Evolutionary conservation across 371 early-diverging fungal genomes (phyloP).

Genomic region (Mortierella polycephala): DNA sequence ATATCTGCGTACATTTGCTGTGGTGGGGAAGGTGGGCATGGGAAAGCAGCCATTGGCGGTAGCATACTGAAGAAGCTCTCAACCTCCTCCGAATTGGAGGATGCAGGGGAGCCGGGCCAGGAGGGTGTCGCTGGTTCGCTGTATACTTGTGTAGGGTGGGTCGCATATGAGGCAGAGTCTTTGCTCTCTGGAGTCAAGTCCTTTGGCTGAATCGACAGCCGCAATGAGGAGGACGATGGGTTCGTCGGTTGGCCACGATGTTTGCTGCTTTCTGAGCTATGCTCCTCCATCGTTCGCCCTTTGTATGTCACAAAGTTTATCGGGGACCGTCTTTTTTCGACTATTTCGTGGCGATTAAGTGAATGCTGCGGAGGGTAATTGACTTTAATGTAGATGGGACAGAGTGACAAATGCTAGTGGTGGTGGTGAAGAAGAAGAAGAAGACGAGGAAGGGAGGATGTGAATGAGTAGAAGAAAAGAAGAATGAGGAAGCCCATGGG

Average conservation of each 20-base stretch:
- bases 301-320: constrained; percentile 3
- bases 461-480: background rate
- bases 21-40: constrained; percentile 5
- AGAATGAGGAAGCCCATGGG: no score
- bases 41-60: constrained; percentile 19
- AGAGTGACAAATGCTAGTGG: background rate
- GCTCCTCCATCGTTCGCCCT: constrained; percentile 2
- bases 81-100: constrained; percentile 20
- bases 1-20: no score
- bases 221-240: no score
- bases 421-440: background rate
- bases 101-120: constrained; percentile 10
- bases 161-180: no score
- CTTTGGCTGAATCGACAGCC: no score
- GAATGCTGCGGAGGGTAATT: background rate
- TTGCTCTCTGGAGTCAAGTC: no score
- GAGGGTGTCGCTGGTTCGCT: constrained; percentile 1
- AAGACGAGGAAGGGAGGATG: background rate
- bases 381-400: background rate
- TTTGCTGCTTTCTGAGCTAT: background rate
- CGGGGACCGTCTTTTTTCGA: constrained; percentile 18
- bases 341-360: no score
- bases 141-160: no score
- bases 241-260: no score
- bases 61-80: constrained; percentile 18